Percentiles rank a stretch among this genome's conserved stretches.
phyloP scores from a whole-genome alignment of 805 yeast species.

The Saccharomycopsis oosterbeekiorum region DNA sequence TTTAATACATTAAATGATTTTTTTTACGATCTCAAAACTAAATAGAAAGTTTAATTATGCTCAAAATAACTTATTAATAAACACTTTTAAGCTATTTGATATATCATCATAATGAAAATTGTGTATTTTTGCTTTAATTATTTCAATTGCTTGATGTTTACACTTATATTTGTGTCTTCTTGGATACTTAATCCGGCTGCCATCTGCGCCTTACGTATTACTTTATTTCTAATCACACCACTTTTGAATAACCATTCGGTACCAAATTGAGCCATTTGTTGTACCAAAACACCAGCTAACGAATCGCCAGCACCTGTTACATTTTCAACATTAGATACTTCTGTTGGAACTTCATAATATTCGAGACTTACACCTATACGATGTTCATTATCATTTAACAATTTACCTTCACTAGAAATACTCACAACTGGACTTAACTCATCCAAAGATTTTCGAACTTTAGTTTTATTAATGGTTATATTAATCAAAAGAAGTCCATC shows the following conservation, averaged over 20 bases:
- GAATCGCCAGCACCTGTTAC: slow-evolving; percentile 92
- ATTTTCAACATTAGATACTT: slow-evolving; percentile 35
- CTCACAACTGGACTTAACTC: slow-evolving; percentile 5
- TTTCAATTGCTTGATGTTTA: slow-evolving; percentile 1
- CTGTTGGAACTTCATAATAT: slow-evolving; percentile 39
- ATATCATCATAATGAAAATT: too few species aligned
- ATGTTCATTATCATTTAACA: slow-evolving; percentile 15
- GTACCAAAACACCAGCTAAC: slow-evolving; percentile 52
- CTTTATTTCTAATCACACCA: slow-evolving; percentile 23
- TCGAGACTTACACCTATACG: slow-evolving; percentile 50
- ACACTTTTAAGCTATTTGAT: background rate
- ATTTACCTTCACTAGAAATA: slow-evolving; percentile 8
- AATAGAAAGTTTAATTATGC: too few species aligned
- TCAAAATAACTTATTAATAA: too few species aligned
- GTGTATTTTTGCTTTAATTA: background rate
- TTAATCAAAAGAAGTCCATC: slow-evolving; percentile 23
- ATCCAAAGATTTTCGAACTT: slow-evolving; percentile 6
- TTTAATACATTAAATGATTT: too few species aligned
- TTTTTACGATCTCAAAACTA: too few species aligned
- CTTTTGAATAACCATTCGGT: slow-evolving; percentile 25
- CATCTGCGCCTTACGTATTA: slow-evolving; percentile 26
- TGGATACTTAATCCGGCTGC: slow-evolving; percentile 26
- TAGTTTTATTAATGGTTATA: slow-evolving; percentile 24
- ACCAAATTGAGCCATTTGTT: slow-evolving; percentile 28
- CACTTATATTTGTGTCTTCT: slow-evolving; percentile 6